Evolutionary conservation across 345 rosid genomes (phyloP), one percentile per base, ranked within the genome.

Genomic region (Eucalyptus victrix): DNA sequence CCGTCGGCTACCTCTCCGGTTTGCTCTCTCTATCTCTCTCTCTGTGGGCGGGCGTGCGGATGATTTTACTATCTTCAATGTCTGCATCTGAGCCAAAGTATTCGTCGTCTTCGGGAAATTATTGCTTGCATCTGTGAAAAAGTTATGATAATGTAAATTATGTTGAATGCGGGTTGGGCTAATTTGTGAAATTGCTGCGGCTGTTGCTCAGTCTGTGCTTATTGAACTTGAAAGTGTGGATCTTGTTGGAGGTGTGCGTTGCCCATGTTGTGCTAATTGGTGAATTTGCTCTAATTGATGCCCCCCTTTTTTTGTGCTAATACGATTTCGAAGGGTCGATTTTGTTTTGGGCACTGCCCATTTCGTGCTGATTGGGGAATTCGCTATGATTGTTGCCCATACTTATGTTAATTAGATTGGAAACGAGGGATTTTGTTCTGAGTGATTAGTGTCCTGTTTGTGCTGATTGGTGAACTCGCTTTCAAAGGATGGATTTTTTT

Each of bases 1-100:
- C 99, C 91, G 99, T 98, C 90, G 99, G 99, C 88, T 97, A 98
- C 90, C 96, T 97, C 67, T 97, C 98, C 4, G 98, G 99, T 97
- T 54, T 7, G 45, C 21, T 56, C 54, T 32, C 18, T n/a, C 51
- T 23, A 24, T 28, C 51, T 80, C 40, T 30, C 7, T 28, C 26
- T 34, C 34, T 6, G 49, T 49, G 49, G 49, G 37, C 15, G 47
- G 5, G 51, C 8, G 47, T 11, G n/a, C 4, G n/a, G 45, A 28
- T 88, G 89, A 42, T 69, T 32, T 87, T 88, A 14, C 8, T 37
- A 14, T 37, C 15, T 72, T 6, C 28, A 21, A 37, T 76, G 83
- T 37, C 83, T 76, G 47, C 42, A 76, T 40, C 45, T 21, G 9
- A 6, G 83, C 83, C 47, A 2, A 76, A 37, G 83, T 6, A 8